Conservation (phyloP, 495 filamentous ascomycete species). For the Thozetella sp. region DNA sequence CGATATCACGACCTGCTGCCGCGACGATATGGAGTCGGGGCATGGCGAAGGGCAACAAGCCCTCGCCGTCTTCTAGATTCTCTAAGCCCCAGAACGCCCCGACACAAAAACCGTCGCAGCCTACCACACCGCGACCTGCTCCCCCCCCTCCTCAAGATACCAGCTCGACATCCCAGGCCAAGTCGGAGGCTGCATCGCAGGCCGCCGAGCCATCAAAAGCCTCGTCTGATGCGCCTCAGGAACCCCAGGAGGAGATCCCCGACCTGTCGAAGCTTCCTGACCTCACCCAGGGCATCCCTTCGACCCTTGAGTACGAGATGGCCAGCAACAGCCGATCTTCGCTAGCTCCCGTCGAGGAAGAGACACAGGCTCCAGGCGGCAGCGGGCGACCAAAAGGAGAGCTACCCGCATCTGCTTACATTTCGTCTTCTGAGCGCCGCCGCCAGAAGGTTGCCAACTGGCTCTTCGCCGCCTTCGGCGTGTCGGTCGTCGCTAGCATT, state of each 20-base stretch:
- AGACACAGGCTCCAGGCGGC: conserved; percentile 48
- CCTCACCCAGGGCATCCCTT: conserved; percentile 88
- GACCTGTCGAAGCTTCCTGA: conserved; percentile 72
- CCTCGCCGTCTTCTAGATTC: conserved; percentile 20
- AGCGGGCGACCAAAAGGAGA: conserved; percentile 54
- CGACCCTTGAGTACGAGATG: conserved; percentile 76
- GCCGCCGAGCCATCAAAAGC: neutral
- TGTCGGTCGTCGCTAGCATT: conserved; percentile 28
- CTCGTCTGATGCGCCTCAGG: neutral
- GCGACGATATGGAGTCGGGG: conserved; percentile 36
- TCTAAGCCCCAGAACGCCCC: conserved; percentile 10
- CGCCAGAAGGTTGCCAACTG: conserved; percentile 70
- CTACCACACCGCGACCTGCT: conserved; percentile 9
- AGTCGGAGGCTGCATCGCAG: conserved; percentile 9
- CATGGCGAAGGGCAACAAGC: conserved; percentile 38
- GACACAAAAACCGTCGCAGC: conserved; percentile 18
- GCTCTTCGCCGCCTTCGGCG: conserved; percentile 47
- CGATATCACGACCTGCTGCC: conserved; percentile 17
- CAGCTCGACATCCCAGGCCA: conserved; percentile 10
- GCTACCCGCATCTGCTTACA: conserved; percentile 81
- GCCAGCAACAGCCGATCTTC: conserved; percentile 45
- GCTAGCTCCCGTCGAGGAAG: conserved; percentile 63
- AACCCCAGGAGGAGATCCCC: conserved; percentile 31
- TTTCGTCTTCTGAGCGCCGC: conserved; percentile 85
- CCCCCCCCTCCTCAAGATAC: conserved; percentile 11